phyloP scores from a whole-genome alignment of 163 green algal species.

The Scenedesmus sp. region DNA sequence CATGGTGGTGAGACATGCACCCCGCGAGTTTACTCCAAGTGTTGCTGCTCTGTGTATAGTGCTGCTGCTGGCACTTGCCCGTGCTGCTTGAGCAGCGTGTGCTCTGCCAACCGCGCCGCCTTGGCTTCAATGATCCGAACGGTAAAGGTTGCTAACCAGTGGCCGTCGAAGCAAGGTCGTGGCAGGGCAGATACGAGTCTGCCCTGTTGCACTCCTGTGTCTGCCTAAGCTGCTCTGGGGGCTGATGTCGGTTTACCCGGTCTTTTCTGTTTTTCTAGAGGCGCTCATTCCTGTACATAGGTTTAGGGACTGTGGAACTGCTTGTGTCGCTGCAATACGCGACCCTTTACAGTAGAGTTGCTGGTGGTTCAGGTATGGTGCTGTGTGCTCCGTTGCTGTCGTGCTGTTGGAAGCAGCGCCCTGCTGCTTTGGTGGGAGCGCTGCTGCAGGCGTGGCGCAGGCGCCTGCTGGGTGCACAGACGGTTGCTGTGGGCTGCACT shows the following conservation, averaged over 20 bases:
- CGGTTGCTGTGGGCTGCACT: neutral
- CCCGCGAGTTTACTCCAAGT: too few relatives aligned
- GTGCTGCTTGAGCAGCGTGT: neutral
- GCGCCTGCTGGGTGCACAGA: neutral
- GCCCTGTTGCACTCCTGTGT: neutral
- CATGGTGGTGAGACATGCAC: too few relatives aligned
- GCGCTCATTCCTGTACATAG: conserved; percentile 1
- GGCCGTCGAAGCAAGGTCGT: neutral
- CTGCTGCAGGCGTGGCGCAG: neutral
- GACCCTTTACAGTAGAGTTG: neutral
- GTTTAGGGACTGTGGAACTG: neutral
- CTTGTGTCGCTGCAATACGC: conserved; percentile 18
- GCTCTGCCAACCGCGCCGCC: neutral
- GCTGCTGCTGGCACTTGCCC: neutral
- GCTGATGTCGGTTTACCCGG: neutral
- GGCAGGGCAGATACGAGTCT: neutral
- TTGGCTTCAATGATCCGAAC: neutral
- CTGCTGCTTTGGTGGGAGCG: too few relatives aligned
- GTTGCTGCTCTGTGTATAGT: neutral
- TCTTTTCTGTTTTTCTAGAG: neutral
- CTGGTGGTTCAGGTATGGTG: neutral
- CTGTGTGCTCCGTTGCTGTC: neutral
- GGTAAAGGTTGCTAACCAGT: neutral
- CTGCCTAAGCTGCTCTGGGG: neutral
- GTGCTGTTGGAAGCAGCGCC: neutral